Evolutionary conservation across 306 rosid genomes (phyloP), one percentile per base, ranked within the genome.

Genomic region (Parietaria judaica): DNA sequence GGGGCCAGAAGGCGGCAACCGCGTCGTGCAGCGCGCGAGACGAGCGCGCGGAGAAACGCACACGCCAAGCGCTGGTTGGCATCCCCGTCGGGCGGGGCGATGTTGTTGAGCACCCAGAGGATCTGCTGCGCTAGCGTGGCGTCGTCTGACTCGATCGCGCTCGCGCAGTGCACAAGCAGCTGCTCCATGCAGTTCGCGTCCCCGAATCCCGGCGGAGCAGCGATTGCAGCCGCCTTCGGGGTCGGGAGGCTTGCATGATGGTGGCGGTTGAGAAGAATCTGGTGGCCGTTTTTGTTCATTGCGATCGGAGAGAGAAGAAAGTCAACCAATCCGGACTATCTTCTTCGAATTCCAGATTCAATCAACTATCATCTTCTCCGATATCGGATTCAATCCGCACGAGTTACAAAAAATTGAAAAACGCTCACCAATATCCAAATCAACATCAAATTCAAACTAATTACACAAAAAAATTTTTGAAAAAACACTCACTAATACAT

Each of bases 131-230:
- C 90, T 0, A 92, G 74, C 7, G 95, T 86, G 17, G 76, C 95
- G 61, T 92, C 96, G 72, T 92, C 84, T 68, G 75, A 68, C 48
- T 92, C 87, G 10, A 92, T 88, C 8, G 99, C 96, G 80, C 79
- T 79, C 46, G 96, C 99, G 12, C 96, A 92, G 74, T 86, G 96
- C 53, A 92, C 84, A 0, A 92, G 85, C 36, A 92, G 61, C 49
- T 86, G 90, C 66, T 92, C 99, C 99, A 92, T 86, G 80, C 99
- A 91, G 14, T 80, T 91, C 3, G 96, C 67, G 49, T 88, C 95
- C 0, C 92, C 92, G 36, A 91, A 85, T 71, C 58, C 69, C 57
- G 31, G 31, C 45, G 45, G 45, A 5, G 56, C 11, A 11, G 56
- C 23, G 34, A 17, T 1, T 0, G 68, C 78, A 2, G 86, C 36